A percentile compares a stretch with the other conserved stretches of the same genome.
Evolutionary conservation across 805 yeast genomes (phyloP).

Genomic region (Candida argentea): DNA sequence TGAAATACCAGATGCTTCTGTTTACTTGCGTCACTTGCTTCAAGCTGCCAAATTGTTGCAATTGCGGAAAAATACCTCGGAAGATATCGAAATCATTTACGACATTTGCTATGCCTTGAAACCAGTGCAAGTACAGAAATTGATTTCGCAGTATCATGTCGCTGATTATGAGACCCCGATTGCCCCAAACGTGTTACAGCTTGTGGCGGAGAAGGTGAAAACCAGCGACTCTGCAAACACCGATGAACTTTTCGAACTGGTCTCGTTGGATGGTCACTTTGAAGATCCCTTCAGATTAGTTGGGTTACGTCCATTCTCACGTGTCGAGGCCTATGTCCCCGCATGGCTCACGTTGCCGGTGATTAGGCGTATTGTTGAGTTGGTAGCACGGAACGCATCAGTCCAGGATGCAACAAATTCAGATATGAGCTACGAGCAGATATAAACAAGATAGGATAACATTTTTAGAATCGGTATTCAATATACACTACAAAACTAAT

Average conservation of each 20-base stretch:
- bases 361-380: conserved; percentile 78
- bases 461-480: too few species aligned
- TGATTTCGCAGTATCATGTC: conserved; percentile 77
- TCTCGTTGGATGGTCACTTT: conserved; percentile 63
- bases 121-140: conserved; percentile 91
- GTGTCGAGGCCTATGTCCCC: conserved; percentile 87
- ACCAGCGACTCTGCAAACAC: conserved; percentile 39
- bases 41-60: conserved; percentile 93
- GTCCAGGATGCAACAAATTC: conserved; percentile 45
- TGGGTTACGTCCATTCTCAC: conserved; percentile 64
- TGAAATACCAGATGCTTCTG: conserved; percentile 78
- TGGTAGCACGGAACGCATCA: conserved; percentile 75
- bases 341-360: conserved; percentile 87
- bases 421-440: too few species aligned
- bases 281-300: conserved; percentile 76
- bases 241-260: conserved; percentile 61
- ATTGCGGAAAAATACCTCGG: conserved; percentile 78
- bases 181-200: conserved; percentile 67
- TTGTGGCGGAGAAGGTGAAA: conserved; percentile 73
- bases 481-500: too few species aligned
- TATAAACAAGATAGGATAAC: too few species aligned
- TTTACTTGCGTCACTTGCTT: conserved; percentile 72
- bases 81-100: conserved; percentile 83
- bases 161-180: conserved; percentile 95
- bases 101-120: conserved; percentile 91